Base-by-base conservation (phyloP, 2,329 filamentous ascomycete species). In the Cercospora janseana region DNA sequence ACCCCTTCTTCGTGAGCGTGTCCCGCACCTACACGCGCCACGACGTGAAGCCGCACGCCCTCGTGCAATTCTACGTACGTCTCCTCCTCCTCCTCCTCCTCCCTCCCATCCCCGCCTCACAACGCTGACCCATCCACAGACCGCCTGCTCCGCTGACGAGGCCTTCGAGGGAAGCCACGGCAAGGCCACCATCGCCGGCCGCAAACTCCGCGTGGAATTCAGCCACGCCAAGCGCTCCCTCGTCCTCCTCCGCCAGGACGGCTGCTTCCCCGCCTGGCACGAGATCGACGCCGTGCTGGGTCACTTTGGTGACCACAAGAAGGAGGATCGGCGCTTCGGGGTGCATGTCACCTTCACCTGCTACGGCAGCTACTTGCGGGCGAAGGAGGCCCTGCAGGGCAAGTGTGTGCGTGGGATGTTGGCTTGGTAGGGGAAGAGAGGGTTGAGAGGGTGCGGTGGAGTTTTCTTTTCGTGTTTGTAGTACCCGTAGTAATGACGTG, bases 61-160 rank as follows among this genome's bases (percentile, higher is more conserved):
- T 38, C 12, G 35, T 38, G 20, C 35, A 38, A 15, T 38, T 38
- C 35, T 38, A 38, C 35, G 35, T 38, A 38, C 26, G 35, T 24
- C 6, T n/a, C n/a, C n/a, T n/a, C 9, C 6, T 13, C 20, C 10
- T 7, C 16, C 21, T 4, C 20, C 35, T 38, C 35, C 12, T 23
- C 3, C 6, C 4, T 26, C n/a, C n/a, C n/a, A n/a, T 24, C 12
- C 4, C 12, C 26, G 18, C 21, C 6, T 13, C 20, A 26, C 2
- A 20, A 24, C 13, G 20, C 35, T 38, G 3, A 38, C 35, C 35
- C 23, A 12, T 24, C 20, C 10, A 4, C 35, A 38, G 35, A 38
- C 35, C 3, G 12, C 20, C 35, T 3, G 23, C 6, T 38, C 12
- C 35, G 35, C 16, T 13, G 35, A 38, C 35, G 20, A 23, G 20